A percentile compares a stretch with the other conserved stretches of the same genome.
Evolutionary conservation across 768 basidiomycete species (phyloP).

Genomic region (Tylopilus cervinicoccineus): DNA sequence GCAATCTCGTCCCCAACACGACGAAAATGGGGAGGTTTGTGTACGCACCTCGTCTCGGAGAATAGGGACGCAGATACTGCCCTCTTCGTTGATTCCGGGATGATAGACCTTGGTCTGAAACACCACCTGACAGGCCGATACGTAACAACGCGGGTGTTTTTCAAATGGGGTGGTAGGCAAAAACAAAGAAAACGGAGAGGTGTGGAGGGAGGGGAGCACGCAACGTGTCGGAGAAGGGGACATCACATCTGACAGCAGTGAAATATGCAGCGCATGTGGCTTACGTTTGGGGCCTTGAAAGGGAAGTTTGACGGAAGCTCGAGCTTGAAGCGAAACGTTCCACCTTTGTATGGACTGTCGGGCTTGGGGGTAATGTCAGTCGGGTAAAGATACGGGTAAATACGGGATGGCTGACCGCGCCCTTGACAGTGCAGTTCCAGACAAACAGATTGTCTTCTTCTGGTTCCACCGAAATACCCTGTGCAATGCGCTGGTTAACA

Average conservation of each 20-base stretch:
- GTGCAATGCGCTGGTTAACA: constrained; percentile 7
- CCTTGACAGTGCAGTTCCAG: constrained; percentile 78
- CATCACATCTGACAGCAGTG: not conserved
- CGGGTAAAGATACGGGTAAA: constrained; percentile 1
- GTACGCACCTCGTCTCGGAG: constrained; percentile 73
- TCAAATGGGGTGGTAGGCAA: not conserved
- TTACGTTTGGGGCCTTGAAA: constrained; percentile 80
- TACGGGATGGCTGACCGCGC: constrained; percentile 47
- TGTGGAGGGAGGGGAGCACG: not conserved
- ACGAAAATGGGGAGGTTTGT: not conserved
- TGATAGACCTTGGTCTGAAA: constrained; percentile 89
- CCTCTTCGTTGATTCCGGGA: constrained; percentile 88
- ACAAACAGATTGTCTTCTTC: constrained; percentile 69
- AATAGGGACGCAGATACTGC: constrained; percentile 79
- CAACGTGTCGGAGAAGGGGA: constrained; percentile 20
- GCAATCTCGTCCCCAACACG: not conserved
- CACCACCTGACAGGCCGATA: constrained; percentile 50
- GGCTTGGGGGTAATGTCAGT: constrained; percentile 37
- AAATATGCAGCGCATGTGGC: constrained; percentile 14
- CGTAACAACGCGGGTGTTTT: constrained; percentile 12
- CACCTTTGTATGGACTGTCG: constrained; percentile 79
- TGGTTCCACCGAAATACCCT: constrained; percentile 63
- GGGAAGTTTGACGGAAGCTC: constrained; percentile 78
- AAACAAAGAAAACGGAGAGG: not conserved
- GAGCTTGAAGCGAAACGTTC: constrained; percentile 72